Evolutionary conservation across 805 yeast species (phyloP), one percentile per base, ranked within the genome.

Genomic region (Spathaspora hagerdaliae): DNA sequence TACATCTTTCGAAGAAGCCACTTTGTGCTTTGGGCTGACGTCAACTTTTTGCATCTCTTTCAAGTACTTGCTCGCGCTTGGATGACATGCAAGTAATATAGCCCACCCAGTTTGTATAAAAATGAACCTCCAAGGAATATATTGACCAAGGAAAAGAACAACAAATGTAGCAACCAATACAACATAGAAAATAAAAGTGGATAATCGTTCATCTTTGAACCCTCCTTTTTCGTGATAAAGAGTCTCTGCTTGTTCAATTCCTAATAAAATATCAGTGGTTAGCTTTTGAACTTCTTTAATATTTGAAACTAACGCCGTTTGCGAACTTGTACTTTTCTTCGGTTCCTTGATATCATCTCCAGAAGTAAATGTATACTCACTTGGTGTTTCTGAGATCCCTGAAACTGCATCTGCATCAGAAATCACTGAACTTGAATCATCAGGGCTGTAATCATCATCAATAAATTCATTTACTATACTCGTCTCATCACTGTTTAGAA

Each of bases 281-380:
- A 81, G 62, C 49, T 81, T 79, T 59, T 88, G 96, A 27, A 87
- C 67, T 56, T 87, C 92, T 46, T 87, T 73, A 82, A 87, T 73
- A 53, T 84, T 87, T 47, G 82, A 73, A 48, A 78, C 51, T 31
- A 78, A 56, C n/a, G 71, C 65, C 51, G 74, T 59, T 50, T 75
- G 74, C 3, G 48, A 45, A 51, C 39, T 49, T 47, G 13, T 43
- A 41, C 26, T 47, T 49, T 27, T 52, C 55, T 38, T 45, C 51
- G 42, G 47, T 50, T 27, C 43, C 34, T 26, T 33, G n/a, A 19
- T 9, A 39, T 29, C 34, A 7, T 29, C 32, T 7, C 46, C 26
- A 11, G 47, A 14, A 8, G 49, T 36, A n/a, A 41, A 24, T 24
- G 40, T 19, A 31, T 36, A 39, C 10, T n/a, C 13, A 12, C 38